phyloP scores from a whole-genome alignment of 495 filamentous ascomycete species.

The Neurospora sp. region DNA sequence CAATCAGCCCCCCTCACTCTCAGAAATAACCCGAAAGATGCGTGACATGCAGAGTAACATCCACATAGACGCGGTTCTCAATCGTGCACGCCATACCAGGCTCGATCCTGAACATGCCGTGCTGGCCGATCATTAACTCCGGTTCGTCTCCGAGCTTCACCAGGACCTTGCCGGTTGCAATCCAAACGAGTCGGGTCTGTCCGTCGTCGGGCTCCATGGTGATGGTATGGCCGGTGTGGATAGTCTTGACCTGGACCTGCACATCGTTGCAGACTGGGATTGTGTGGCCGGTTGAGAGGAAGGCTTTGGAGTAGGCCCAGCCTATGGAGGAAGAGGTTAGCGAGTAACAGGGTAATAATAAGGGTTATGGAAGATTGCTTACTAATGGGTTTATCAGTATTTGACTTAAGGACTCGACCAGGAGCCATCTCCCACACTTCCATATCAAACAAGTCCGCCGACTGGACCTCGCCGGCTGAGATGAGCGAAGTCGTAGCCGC shows the following conservation, averaged over 20 bases:
- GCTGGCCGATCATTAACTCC: slow-evolving; percentile 26
- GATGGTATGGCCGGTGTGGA: slow-evolving; percentile 17
- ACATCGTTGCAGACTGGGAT: slow-evolving; percentile 22
- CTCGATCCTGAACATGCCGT: slow-evolving; percentile 24
- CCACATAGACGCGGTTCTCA: slow-evolving; percentile 24
- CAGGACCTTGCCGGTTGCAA: slow-evolving; percentile 26
- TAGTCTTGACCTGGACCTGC: slow-evolving; percentile 22
- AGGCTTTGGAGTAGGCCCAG: slow-evolving; percentile 32
- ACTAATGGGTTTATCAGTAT: background rate
- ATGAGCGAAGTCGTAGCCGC: slow-evolving; percentile 3
- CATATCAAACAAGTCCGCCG: slow-evolving; percentile 22
- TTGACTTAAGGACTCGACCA: slow-evolving; percentile 13
- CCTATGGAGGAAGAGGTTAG: background rate
- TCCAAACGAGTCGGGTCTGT: slow-evolving; percentile 21
- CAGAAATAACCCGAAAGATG: slow-evolving; percentile 12
- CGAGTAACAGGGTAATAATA: background rate
- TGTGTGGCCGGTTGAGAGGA: slow-evolving; percentile 16
- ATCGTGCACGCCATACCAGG: slow-evolving; percentile 14
- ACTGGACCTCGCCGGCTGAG: slow-evolving; percentile 1
- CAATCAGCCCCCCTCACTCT: background rate
- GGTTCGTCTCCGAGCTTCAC: slow-evolving; percentile 17
- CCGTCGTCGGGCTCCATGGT: slow-evolving; percentile 9
- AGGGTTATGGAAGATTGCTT: background rate
- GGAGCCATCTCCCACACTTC: slow-evolving; percentile 29
- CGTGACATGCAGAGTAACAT: slow-evolving; percentile 26